phyloP scores from a whole-genome alignment of 2,329 filamentous ascomycete species.

The Neopestalotiopsis sp. region DNA sequence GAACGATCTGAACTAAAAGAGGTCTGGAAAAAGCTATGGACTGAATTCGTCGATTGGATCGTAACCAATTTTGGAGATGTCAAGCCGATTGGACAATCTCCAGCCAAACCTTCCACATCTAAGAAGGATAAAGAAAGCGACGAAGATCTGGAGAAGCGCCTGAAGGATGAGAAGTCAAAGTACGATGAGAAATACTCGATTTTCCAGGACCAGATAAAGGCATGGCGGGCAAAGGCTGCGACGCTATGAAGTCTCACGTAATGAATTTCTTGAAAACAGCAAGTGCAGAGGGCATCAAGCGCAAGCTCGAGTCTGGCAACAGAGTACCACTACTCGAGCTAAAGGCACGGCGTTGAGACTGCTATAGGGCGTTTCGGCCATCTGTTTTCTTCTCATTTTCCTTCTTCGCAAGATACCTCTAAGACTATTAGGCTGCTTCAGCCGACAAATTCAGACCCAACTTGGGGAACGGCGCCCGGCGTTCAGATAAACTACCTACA shows the following conservation, averaged over 20 bases:
- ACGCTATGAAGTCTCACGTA: not conserved
- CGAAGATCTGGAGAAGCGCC: not conserved
- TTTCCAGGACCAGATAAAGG: not conserved
- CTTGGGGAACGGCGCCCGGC: not conserved
- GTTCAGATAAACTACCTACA: not conserved
- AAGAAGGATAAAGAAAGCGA: not conserved
- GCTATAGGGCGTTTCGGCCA: not conserved
- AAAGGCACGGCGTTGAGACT: no score
- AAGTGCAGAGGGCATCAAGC: no score
- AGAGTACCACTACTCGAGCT: no score
- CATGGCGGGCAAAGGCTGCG: not conserved
- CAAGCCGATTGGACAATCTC: not conserved
- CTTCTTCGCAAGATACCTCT: not conserved
- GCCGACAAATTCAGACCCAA: not conserved
- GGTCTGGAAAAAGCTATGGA: constrained; percentile 61
- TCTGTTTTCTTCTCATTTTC: not conserved
- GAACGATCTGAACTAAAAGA: constrained; percentile 43
- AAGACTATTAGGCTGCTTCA: not conserved
- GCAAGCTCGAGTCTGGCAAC: no score
- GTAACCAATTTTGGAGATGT: constrained; percentile 34
- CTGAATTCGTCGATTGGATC: constrained; percentile 59
- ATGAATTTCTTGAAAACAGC: not conserved
- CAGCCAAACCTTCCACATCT: not conserved
- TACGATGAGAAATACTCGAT: not conserved
- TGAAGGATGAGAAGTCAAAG: not conserved